Evolutionary conservation across 805 yeast species (phyloP).

Genomic region (Saturnispora gosingensis): DNA sequence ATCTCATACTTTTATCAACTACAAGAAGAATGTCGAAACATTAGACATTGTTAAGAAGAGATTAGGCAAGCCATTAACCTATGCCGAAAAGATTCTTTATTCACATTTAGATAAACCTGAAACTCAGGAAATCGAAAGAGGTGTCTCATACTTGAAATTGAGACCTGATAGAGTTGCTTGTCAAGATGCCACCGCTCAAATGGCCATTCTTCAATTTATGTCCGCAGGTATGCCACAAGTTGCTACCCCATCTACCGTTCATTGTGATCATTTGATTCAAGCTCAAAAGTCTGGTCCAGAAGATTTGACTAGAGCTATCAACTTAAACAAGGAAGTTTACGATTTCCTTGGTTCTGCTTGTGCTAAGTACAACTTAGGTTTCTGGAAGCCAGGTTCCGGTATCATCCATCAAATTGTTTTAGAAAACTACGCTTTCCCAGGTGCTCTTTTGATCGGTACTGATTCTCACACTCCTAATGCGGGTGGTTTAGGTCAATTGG

Average conservation of each 20-base stretch:
- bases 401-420: slow-evolving; percentile 96
- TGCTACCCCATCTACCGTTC: slow-evolving; percentile 91
- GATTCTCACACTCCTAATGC: slow-evolving; percentile 99
- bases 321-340: slow-evolving; percentile 88
- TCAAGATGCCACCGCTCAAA: slow-evolving; percentile 99
- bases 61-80: slow-evolving; percentile 72
- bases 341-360: slow-evolving; percentile 91
- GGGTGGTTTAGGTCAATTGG: slow-evolving; percentile 97
- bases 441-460: slow-evolving; percentile 94
- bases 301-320: slow-evolving; percentile 74
- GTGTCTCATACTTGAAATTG: slow-evolving; percentile 81
- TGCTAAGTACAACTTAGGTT: slow-evolving; percentile 90
- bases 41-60: slow-evolving; percentile 70
- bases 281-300: slow-evolving; percentile 87
- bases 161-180: slow-evolving; percentile 97
- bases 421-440: slow-evolving; percentile 96
- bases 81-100: slow-evolving; percentile 90
- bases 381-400: slow-evolving; percentile 99
- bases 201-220: slow-evolving; percentile 98
- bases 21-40: slow-evolving; percentile 84
- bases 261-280: slow-evolving; percentile 96
- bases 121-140: slow-evolving; percentile 66
- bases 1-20: slow-evolving; percentile 77
- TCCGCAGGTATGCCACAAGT: slow-evolving; percentile 85
- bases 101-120: slow-evolving; percentile 88